A percentile compares a stretch with the other conserved stretches of the same genome.
phyloP scores from a whole-genome alignment of 192 early-diverging fungal genomes.

The Endogone sp. region DNA sequence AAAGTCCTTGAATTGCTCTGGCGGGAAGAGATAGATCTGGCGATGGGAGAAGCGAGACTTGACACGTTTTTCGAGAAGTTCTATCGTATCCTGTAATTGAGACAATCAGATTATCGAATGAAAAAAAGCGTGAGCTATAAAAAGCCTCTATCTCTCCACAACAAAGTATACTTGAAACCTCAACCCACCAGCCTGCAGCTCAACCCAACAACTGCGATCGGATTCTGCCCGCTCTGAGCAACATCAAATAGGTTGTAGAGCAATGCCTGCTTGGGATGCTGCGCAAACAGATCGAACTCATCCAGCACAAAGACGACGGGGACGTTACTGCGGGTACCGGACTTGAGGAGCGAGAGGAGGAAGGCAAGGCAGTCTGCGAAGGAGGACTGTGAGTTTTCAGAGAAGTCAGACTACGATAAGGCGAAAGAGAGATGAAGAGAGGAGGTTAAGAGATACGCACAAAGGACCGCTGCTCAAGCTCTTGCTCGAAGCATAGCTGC shows the following conservation, averaged over 20 bases:
- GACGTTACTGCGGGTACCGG: constrained; percentile 42
- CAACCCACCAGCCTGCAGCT: constrained; percentile 62
- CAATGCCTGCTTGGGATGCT: constrained; percentile 88
- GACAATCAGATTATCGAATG: too few relatives aligned
- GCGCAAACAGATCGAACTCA: constrained; percentile 90
- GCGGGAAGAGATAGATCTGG: constrained; percentile 66
- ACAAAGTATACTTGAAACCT: background rate
- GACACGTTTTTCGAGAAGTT: constrained; percentile 89
- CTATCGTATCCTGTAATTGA: constrained; percentile 72
- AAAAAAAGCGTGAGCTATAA: too few relatives aligned
- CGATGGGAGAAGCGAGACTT: constrained; percentile 93
- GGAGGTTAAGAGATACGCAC: constrained; percentile 11
- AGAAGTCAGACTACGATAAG: constrained; percentile 17
- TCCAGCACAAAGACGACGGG: constrained; percentile 90
- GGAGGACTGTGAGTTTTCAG: constrained; percentile 37
- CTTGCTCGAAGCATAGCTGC: constrained; percentile 62
- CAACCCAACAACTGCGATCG: constrained; percentile 83
- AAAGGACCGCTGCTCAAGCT: constrained; percentile 38
- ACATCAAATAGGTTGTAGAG: constrained; percentile 95
- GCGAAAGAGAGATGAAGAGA: constrained; percentile 32
- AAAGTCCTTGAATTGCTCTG: constrained; percentile 54
- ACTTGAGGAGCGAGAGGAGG: constrained; percentile 58
- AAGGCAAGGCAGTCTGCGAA: constrained; percentile 68
- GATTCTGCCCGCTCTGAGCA: constrained; percentile 76
- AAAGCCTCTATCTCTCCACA: too few relatives aligned